Evolutionary conservation across 495 filamentous ascomycete genomes (phyloP), one percentile per base, ranked within the genome.

Genomic region (Podospora pseudopauciseta): DNA sequence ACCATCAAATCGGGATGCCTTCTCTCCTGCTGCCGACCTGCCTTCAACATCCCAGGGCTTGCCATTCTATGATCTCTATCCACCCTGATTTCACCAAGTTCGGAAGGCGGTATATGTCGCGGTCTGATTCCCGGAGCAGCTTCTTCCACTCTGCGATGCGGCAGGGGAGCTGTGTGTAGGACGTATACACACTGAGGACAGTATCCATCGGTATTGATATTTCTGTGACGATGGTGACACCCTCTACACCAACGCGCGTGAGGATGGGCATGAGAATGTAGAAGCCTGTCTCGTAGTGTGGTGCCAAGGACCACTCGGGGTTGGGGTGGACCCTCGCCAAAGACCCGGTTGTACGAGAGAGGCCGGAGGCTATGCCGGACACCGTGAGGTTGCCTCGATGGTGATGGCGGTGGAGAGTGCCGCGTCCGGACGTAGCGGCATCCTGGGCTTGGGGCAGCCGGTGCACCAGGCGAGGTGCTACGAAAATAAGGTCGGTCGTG

Each of bases 161-260:
- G 39, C 39, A 49, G 13, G 13, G 39, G 39, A 11, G 5, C 39
- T 49, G 39, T 2, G 6, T 49, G 39, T 49, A 28, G 20, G 27
- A 63, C 39, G n/a, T 28, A 49, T 32, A 60, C 67, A 26, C 67
- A 68, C 32, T 60, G 61, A n/a, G 55, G 55, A 49, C 67, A 68
- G 28, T 53, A 65, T 9, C 55, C 61, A 16, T 30, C 62, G 2
- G 39, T 2, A 6, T 5, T 7, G 5, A 68, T 30, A 32, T 64
- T 34, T 57, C 23, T 20, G 32, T 28, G 34, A 1, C 55, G 30
- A 9, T 18, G 58, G 30, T 60, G 26, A 28, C 67, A 68, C 23
- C 67, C 61, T 16, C 60, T 39, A 30, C 67, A 68, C 59, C 1
- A 57, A 1, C 20, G 55, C 27, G 27, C 58, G 5, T 3, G 32